Evolutionary conservation across 2,329 filamentous ascomycete species (phyloP).

Genomic region (Alternaria ethzedia): DNA sequence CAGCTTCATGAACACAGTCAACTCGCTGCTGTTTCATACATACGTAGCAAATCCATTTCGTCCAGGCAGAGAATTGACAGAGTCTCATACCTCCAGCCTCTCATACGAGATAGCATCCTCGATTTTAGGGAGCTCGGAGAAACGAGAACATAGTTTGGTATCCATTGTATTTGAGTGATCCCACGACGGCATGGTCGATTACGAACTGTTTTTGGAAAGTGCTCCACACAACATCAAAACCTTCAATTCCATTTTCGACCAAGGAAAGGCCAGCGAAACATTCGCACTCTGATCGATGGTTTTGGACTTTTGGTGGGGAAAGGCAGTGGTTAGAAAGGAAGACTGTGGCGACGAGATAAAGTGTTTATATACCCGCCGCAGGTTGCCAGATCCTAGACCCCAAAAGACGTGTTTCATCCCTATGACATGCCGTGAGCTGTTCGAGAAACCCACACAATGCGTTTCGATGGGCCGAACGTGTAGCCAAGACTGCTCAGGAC

Average conservation of each 20-base stretch:
- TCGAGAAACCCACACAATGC: rapidly evolving
- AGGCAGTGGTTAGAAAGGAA: too few species aligned
- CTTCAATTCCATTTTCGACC: too few species aligned
- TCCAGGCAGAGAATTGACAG: neutral
- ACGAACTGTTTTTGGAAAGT: too few species aligned
- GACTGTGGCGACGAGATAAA: neutral
- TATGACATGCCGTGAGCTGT: rapidly evolving
- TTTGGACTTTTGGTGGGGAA: too few species aligned
- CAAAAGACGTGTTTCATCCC: neutral
- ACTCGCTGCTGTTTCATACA: neutral
- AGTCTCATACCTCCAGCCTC: neutral
- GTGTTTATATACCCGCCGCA: neutral
- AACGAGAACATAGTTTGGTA: too few species aligned
- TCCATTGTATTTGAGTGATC: too few species aligned
- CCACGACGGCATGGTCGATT: too few species aligned
- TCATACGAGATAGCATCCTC: neutral
- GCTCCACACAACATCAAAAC: too few species aligned
- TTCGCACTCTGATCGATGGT: too few species aligned
- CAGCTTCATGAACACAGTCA: neutral
- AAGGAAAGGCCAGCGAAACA: too few species aligned
- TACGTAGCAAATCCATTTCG: rapidly evolving
- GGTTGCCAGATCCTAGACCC: neutral
- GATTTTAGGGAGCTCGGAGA: neutral
- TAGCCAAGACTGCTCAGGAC: neutral
- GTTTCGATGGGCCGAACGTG: neutral